phyloP scores from a whole-genome alignment of 192 early-diverging fungal species.

The Linnemannia hyalina region DNA sequence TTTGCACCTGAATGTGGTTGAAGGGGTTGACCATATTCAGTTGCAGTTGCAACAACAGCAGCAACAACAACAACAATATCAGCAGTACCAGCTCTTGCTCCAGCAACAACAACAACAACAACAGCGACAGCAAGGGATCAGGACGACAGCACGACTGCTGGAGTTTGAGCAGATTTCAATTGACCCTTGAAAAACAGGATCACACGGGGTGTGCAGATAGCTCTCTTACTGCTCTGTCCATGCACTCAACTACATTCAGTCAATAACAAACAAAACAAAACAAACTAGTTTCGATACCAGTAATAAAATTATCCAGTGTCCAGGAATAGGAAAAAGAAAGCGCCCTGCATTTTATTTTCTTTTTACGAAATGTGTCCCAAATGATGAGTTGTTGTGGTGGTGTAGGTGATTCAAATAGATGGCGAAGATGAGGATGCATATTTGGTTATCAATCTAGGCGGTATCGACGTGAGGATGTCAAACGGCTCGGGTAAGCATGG shows the following conservation, averaged over 20 bases:
- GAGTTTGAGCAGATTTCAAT: conserved; percentile 51
- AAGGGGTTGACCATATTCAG: conserved; percentile 16
- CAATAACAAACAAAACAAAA: neutral
- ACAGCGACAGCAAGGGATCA: conserved; percentile 14
- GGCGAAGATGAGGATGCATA: neutral
- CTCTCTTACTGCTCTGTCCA: neutral
- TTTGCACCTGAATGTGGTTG: conserved; percentile 27
- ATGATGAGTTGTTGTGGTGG: neutral
- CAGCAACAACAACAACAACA: conserved; percentile 19
- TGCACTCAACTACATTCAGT: neutral
- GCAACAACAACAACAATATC: neutral
- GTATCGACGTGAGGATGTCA: neutral
- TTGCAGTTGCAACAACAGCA: conserved; percentile 8
- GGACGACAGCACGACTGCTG: neutral
- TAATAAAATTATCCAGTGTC: no score
- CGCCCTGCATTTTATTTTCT: neutral
- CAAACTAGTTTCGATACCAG: neutral
- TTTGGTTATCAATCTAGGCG: neutral
- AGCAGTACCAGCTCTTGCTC: neutral
- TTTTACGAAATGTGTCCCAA: neutral
- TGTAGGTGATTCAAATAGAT: neutral
- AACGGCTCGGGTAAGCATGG: conserved; percentile 12
- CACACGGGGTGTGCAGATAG: neutral
- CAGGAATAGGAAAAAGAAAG: neutral
- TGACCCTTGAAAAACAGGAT: conserved; percentile 2